phyloP scores from a whole-genome alignment of 176 grass and related monocot genomes.

The Carex cristatella region DNA sequence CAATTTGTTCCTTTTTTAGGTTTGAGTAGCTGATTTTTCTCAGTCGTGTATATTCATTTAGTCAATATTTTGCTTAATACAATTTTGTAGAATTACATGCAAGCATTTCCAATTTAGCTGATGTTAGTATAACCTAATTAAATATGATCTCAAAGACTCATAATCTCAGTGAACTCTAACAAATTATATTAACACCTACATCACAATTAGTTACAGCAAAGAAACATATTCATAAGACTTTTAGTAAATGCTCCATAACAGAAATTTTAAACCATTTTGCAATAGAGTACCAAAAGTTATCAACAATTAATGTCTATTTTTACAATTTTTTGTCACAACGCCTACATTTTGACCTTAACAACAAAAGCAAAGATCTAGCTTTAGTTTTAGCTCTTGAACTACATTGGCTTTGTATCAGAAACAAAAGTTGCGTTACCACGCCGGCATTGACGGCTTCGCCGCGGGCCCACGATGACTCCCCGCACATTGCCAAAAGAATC shows the following conservation, averaged over 20 bases:
- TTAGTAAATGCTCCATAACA: background rate
- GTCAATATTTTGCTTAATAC: background rate
- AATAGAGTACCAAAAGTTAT: background rate
- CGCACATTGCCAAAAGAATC: conserved; percentile 48
- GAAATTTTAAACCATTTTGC: background rate
- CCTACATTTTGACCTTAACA: conserved; percentile 53
- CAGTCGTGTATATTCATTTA: background rate
- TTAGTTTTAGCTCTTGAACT: conserved; percentile 48
- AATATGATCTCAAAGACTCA: background rate
- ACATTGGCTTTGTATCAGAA: conserved; percentile 94
- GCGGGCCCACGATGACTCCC: conserved; percentile 32
- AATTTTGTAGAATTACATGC: background rate
- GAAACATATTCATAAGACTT: background rate
- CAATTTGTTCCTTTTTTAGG: background rate
- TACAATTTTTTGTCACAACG: background rate
- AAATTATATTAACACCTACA: background rate
- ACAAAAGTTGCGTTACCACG: conserved; percentile 54
- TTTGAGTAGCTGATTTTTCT: background rate
- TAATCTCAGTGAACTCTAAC: background rate
- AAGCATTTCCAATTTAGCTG: background rate
- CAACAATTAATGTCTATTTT: background rate
- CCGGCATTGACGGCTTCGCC: conserved; percentile 44
- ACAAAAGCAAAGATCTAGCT: conserved; percentile 66
- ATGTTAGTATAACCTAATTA: background rate
- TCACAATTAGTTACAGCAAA: background rate